Conservation (phyloP, 1,284 basidiomycete genomes). For the Meripilus lineatus region DNA sequence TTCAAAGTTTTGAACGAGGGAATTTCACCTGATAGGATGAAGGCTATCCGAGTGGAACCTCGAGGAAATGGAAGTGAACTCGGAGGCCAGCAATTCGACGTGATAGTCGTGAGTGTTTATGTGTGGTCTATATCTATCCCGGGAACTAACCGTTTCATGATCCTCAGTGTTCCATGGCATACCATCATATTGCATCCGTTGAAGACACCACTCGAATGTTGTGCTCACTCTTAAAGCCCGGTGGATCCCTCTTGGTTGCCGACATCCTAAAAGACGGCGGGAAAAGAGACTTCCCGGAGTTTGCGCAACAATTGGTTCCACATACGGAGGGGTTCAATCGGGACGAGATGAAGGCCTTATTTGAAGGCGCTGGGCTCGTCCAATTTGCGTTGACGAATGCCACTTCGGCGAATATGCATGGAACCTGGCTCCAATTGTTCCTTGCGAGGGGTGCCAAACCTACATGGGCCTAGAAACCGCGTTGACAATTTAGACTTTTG, state of each 20-base stretch:
- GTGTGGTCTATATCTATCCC: background rate
- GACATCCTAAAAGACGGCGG: slow-evolving; percentile 38
- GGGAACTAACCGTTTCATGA: background rate
- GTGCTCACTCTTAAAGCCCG: slow-evolving; percentile 51
- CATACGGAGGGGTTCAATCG: slow-evolving; percentile 49
- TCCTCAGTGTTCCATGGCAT: slow-evolving; percentile 57
- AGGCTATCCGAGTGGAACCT: slow-evolving; percentile 47
- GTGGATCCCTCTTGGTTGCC: slow-evolving; percentile 54
- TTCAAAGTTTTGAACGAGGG: slow-evolving; percentile 49
- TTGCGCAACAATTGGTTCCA: slow-evolving; percentile 40
- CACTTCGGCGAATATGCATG: slow-evolving; percentile 28
- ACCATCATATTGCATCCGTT: slow-evolving; percentile 61
- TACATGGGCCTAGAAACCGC: no score
- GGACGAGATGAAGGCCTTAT: slow-evolving; percentile 38
- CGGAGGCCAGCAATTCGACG: slow-evolving; percentile 51
- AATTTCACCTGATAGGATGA: slow-evolving; percentile 53
- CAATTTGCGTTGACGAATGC: slow-evolving; percentile 35
- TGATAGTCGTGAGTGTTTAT: slow-evolving; percentile 43
- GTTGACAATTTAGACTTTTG: no score
- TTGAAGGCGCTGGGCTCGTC: slow-evolving; percentile 43
- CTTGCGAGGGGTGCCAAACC: slow-evolving; percentile 43
- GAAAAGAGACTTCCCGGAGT: slow-evolving; percentile 20
- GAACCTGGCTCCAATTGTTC: slow-evolving; percentile 38
- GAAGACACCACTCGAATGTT: slow-evolving; percentile 47
- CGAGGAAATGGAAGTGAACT: slow-evolving; percentile 42